A percentile compares a stretch with the other conserved stretches of the same genome.
Conservation (phyloP, 2,329 filamentous ascomycete species). For the Penicillium sp. region DNA sequence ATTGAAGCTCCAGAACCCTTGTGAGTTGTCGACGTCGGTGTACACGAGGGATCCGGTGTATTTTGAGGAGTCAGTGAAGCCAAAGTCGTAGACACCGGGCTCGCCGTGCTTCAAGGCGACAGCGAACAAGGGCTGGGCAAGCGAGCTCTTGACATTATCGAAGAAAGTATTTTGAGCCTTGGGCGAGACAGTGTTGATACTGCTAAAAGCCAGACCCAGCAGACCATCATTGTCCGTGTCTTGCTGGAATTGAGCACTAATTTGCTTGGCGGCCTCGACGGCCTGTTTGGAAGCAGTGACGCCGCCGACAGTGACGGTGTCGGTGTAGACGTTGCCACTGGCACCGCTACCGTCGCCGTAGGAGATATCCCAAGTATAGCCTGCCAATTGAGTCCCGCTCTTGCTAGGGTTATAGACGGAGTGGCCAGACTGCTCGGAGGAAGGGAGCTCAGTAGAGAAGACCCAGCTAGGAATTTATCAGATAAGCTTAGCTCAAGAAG, state of each 20-base stretch:
- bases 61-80: constrained; percentile 54
- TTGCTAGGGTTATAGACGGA: constrained; percentile 16
- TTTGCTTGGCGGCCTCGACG: constrained; percentile 7
- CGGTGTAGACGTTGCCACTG: constrained; percentile 7
- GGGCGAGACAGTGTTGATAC: constrained; percentile 9
- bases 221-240: constrained; percentile 9
- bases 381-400: not conserved
- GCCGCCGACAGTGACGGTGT: constrained; percentile 7
- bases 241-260: constrained; percentile 8
- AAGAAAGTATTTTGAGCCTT: constrained; percentile 53
- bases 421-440: constrained; percentile 14
- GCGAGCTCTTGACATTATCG: constrained; percentile 51
- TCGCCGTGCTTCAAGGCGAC: constrained; percentile 50
- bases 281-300: constrained; percentile 6
- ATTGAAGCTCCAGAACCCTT: constrained; percentile 62
- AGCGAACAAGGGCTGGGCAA: constrained; percentile 51
- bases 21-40: constrained; percentile 50
- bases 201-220: constrained; percentile 10
- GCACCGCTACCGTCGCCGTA: constrained; percentile 11
- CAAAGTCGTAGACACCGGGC: constrained; percentile 53
- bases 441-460: constrained; percentile 8
- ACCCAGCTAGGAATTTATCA: constrained; percentile 3
- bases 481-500: not conserved
- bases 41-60: constrained; percentile 57
- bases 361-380: constrained; percentile 7